Percentiles rank a stretch among this genome's conserved stretches.
phyloP scores from a whole-genome alignment of 306 rosid genomes.

The Ziziphus jujuba region DNA sequence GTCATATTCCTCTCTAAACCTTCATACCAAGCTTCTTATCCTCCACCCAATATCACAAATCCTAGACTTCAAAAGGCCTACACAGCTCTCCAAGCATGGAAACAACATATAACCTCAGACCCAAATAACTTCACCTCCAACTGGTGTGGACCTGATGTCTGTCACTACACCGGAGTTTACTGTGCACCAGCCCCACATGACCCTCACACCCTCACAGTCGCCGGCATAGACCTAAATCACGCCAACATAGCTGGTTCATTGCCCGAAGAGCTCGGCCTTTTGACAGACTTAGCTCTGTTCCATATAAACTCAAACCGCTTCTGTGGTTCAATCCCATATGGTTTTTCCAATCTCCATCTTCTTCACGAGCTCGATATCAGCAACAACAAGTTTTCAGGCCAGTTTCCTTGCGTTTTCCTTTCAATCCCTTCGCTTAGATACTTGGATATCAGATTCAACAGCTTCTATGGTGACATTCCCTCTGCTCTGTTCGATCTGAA shows the following conservation, averaged over 20 bases:
- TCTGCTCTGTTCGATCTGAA: constrained; percentile 50
- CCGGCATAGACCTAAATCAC: constrained; percentile 87
- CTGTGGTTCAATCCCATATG: constrained; percentile 57
- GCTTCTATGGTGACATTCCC: constrained; percentile 57
- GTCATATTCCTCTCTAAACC: constrained; percentile 40
- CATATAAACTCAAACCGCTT: constrained; percentile 83
- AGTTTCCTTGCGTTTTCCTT: constrained; percentile 55
- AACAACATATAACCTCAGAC: constrained; percentile 63
- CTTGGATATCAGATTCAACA: constrained; percentile 73
- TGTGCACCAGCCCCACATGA: constrained; percentile 77
- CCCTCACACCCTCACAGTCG: constrained; percentile 59
- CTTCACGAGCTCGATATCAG: constrained; percentile 76
- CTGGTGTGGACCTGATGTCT: constrained; percentile 74
- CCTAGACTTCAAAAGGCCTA: constrained; percentile 74
- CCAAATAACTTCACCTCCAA: constrained; percentile 59
- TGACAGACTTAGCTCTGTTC: constrained; percentile 66
- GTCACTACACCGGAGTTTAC: constrained; percentile 81
- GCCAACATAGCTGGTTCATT: constrained; percentile 59
- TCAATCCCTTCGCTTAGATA: constrained; percentile 44
- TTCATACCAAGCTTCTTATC: constrained; percentile 39
- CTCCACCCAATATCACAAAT: constrained; percentile 34
- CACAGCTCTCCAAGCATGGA: constrained; percentile 84
- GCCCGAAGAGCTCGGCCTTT: constrained; percentile 72
- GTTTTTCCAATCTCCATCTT: constrained; percentile 37
- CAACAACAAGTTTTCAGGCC: constrained; percentile 68